phyloP scores from a whole-genome alignment of 495 filamentous ascomycete species.

The Margaritispora aquatica region DNA sequence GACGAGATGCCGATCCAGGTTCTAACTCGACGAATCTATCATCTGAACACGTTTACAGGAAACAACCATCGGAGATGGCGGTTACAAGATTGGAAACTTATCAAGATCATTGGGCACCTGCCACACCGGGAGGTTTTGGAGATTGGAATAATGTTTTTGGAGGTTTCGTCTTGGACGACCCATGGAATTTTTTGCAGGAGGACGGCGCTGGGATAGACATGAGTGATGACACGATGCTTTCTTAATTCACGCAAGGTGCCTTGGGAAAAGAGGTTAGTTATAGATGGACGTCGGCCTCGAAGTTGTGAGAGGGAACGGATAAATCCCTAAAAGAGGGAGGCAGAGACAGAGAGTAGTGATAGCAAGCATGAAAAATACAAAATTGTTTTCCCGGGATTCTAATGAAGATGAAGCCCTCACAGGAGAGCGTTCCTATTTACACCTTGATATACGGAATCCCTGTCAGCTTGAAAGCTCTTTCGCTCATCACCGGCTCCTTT shows the following conservation, averaged over 20 bases:
- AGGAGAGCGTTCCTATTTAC: no score
- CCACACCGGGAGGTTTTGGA: not conserved
- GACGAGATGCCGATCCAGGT: not conserved
- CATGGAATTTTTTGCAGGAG: not conserved
- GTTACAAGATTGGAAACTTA: not conserved
- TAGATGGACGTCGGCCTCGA: no score
- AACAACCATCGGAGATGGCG: not conserved
- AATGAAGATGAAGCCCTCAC: no score
- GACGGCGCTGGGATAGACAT: not conserved
- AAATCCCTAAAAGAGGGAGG: no score
- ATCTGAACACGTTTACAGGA: not conserved
- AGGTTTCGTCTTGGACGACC: not conserved
- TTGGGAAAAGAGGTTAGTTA: not conserved
- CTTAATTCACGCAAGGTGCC: no score
- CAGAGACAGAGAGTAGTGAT: no score
- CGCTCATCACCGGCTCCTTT: not conserved
- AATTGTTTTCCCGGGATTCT: no score
- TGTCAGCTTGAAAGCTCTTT: not conserved
- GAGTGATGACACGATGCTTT: not conserved
- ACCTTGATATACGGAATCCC: not conserved
- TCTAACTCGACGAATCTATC: not conserved
- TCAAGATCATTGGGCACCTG: not conserved
- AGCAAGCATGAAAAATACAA: no score
- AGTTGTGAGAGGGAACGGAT: no score
- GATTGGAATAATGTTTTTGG: not conserved